A percentile compares a stretch with the other conserved stretches of the same genome.
Conservation (phyloP, 2,329 filamentous ascomycete genomes). For the Fusarium dlaminii region DNA sequence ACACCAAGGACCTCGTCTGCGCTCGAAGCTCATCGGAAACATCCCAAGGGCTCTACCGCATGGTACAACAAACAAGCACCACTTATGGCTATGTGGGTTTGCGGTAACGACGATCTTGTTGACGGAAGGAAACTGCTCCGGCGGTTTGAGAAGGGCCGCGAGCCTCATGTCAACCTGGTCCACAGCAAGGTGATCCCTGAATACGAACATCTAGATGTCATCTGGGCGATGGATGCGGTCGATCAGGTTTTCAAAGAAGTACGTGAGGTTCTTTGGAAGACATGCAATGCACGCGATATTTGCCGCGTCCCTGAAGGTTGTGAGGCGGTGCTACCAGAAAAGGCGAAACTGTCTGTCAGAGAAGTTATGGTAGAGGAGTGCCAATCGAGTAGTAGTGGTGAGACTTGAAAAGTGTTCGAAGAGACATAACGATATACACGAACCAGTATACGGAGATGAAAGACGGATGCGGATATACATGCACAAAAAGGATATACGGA, state of each 20-base stretch:
- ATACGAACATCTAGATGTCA: slow-evolving; percentile 93
- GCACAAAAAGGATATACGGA: neutral
- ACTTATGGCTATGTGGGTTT: slow-evolving; percentile 89
- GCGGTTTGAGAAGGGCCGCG: slow-evolving; percentile 78
- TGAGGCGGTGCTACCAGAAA: slow-evolving; percentile 58
- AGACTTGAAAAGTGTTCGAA: slow-evolving; percentile 1
- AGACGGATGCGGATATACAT: neutral
- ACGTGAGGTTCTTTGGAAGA: slow-evolving; percentile 85
- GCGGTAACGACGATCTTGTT: slow-evolving; percentile 83
- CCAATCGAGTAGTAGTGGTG: slow-evolving; percentile 40
- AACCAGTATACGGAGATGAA: slow-evolving; percentile 3
- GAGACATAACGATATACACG: slow-evolving; percentile 16
- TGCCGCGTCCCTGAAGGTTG: slow-evolving; percentile 75
- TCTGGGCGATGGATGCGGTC: slow-evolving; percentile 92
- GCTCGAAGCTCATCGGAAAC: slow-evolving; percentile 49
- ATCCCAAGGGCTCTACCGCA: slow-evolving; percentile 63
- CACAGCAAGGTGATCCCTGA: slow-evolving; percentile 84
- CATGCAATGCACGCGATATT: slow-evolving; percentile 62
- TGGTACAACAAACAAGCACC: slow-evolving; percentile 87
- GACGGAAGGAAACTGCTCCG: slow-evolving; percentile 80
- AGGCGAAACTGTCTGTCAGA: neutral
- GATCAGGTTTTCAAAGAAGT: slow-evolving; percentile 86
- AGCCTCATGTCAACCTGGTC: slow-evolving; percentile 83
- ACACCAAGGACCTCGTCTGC: slow-evolving; percentile 37
- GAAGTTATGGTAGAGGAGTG: slow-evolving; percentile 23